Evolutionary conservation across 1,284 basidiomycete species (phyloP).

Genomic region (Irpex sp.): DNA sequence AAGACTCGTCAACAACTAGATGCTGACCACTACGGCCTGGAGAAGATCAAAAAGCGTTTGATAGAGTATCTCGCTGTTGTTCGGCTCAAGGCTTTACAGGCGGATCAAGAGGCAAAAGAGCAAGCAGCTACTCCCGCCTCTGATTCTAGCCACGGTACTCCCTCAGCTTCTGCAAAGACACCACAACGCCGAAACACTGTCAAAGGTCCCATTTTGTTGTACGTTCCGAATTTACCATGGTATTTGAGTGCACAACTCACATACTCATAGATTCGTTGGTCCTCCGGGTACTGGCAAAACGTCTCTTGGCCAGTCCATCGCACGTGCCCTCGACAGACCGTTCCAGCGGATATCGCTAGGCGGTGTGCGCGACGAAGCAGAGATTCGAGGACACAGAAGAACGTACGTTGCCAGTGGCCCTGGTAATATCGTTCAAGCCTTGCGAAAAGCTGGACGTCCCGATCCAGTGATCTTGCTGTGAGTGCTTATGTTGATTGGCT

Average conservation of each 20-base stretch:
- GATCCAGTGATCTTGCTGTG: constrained; percentile 82
- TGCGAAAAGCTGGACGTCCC: constrained; percentile 80
- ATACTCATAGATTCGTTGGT: constrained; percentile 59
- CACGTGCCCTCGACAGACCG: constrained; percentile 76
- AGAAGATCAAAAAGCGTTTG: constrained; percentile 87
- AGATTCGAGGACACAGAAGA: constrained; percentile 85
- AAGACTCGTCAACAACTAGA: constrained; percentile 76
- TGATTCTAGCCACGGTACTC: neutral
- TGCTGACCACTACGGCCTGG: constrained; percentile 84
- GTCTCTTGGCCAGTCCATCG: constrained; percentile 83
- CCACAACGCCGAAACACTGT: constrained; percentile 27
- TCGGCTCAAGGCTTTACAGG: constrained; percentile 63
- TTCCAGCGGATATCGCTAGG: constrained; percentile 94
- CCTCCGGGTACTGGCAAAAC: constrained; percentile 87
- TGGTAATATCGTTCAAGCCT: constrained; percentile 83
- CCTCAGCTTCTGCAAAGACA: neutral
- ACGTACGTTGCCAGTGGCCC: constrained; percentile 91
- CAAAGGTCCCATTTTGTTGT: constrained; percentile 84
- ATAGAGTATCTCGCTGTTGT: constrained; percentile 91
- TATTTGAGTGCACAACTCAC: neutral
- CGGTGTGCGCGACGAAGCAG: constrained; percentile 88
- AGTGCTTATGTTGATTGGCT: constrained; percentile 26
- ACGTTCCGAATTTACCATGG: constrained; percentile 26
- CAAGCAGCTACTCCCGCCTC: neutral
- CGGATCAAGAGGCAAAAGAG: constrained; percentile 33